phyloP scores from a whole-genome alignment of 2,329 filamentous ascomycete species.

The Phialocephala subalpina region DNA sequence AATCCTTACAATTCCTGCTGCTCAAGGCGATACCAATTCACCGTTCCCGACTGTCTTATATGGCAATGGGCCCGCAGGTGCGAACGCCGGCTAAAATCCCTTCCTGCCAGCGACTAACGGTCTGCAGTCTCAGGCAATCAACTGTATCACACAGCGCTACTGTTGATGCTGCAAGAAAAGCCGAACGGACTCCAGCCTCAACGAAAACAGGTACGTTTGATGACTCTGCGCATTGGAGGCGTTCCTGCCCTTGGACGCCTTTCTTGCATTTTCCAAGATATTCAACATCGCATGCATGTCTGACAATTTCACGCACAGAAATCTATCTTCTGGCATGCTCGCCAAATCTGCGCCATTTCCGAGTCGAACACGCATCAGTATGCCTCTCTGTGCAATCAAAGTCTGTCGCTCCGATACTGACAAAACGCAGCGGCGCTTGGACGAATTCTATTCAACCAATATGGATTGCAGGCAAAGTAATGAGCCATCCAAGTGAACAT shows the following conservation, averaged over 20 bases:
- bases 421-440: constrained; percentile 46
- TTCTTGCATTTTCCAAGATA: not conserved
- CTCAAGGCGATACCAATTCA: constrained; percentile 38
- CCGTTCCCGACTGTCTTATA: constrained; percentile 33
- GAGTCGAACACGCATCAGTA: constrained; percentile 51
- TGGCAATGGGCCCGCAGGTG: constrained; percentile 22
- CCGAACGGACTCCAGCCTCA: constrained; percentile 38
- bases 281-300: not conserved
- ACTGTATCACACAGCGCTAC: constrained; percentile 44
- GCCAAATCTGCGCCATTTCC: constrained; percentile 55
- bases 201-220: constrained; percentile 29
- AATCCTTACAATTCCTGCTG: constrained; percentile 46
- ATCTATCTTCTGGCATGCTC: constrained; percentile 56
- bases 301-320: constrained; percentile 30
- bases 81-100: not conserved
- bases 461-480: constrained; percentile 55
- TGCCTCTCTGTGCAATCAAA: not conserved
- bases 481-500: constrained; percentile 54
- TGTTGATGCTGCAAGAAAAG: constrained; percentile 44
- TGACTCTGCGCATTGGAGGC: not conserved
- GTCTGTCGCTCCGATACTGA: not conserved
- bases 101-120: not conserved
- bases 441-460: constrained; percentile 55
- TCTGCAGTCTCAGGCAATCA: constrained; percentile 45
- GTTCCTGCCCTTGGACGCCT: not conserved